Evolutionary conservation across 208 protist species (phyloP).

Genomic region (Acanthamoeba polyphaga): DNA sequence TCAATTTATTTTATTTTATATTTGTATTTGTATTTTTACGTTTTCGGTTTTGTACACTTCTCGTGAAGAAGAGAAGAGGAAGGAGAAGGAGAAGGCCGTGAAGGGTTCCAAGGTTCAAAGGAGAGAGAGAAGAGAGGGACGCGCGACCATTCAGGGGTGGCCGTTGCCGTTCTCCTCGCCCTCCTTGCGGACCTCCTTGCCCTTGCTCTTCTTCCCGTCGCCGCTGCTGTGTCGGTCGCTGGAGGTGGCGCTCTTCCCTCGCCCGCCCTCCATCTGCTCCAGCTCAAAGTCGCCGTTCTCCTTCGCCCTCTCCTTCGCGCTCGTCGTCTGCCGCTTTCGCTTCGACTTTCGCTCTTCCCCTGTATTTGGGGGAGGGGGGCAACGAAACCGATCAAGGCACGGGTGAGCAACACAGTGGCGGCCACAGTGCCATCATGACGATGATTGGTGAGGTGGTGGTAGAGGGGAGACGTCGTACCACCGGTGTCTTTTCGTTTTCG

Average conservation of each 20-base stretch:
- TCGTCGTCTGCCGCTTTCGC: slow-evolving; percentile 20
- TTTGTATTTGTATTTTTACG: neutral
- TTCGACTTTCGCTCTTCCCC: neutral
- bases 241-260: neutral
- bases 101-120: too few species aligned
- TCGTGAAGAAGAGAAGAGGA: too few species aligned
- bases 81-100: too few species aligned
- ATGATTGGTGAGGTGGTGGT: too few species aligned
- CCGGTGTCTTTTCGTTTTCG: slow-evolving; percentile 18
- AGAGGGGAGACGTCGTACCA: neutral
- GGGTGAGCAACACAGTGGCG: too few species aligned
- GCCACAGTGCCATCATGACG: too few species aligned
- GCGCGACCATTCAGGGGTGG: neutral
- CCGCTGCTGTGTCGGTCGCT: neutral
- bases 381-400: too few species aligned
- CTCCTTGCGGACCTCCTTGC: neutral
- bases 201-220: neutral
- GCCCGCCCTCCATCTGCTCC: neutral
- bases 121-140: too few species aligned
- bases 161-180: neutral
- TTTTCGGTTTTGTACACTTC: neutral
- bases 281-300: slow-evolving; percentile 24
- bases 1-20: neutral
- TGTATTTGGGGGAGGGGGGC: too few species aligned
- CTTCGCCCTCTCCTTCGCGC: neutral